These are phyloP conservation scores for Crithidia thermophila DNA, from an alignment of 208 protist genomes.

Conservation along the genomic window DNA sequence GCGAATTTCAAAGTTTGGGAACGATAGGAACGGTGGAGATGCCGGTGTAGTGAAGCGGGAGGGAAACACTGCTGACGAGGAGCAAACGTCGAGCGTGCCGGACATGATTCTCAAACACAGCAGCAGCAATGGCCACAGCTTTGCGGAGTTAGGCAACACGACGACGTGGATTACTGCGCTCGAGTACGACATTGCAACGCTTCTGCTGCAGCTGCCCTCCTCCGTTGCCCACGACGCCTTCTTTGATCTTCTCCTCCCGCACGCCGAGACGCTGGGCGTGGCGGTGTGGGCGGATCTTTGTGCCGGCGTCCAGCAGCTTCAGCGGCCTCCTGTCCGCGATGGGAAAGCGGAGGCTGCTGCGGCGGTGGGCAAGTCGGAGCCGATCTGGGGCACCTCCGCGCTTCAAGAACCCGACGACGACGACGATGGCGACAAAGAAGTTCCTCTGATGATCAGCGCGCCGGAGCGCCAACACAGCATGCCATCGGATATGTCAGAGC, in stretches of 20 bases:
- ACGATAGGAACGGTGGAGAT: no score
- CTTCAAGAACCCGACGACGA: slow-evolving; percentile 3
- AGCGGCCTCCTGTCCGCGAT: neutral
- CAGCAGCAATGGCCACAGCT: neutral
- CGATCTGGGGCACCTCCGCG: slow-evolving; percentile 5
- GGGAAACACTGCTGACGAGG: neutral
- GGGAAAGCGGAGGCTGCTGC: neutral
- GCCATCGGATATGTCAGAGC: no score
- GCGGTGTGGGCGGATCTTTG: slow-evolving; percentile 10
- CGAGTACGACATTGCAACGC: slow-evolving; percentile 35
- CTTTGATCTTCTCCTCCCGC: slow-evolving; percentile 24
- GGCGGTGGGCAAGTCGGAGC: neutral
- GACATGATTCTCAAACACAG: no score
- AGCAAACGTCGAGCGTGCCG: neutral
- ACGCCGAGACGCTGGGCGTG: slow-evolving; percentile 14
- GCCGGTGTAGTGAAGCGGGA: neutral
- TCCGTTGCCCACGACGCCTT: slow-evolving; percentile 14
- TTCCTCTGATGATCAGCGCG: no score
- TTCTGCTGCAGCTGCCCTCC: slow-evolving; percentile 28
- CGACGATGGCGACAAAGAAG: neutral
- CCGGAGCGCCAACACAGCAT: no score
- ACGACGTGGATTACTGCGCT: slow-evolving; percentile 23
- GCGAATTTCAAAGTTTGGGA: no score
- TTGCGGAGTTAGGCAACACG: neutral
- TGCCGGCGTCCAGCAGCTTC: neutral